These are phyloP conservation scores for Trichoderma harzianum DNA, from an alignment of 2,329 filamentous ascomycete genomes.

Conservation along the genomic window DNA sequence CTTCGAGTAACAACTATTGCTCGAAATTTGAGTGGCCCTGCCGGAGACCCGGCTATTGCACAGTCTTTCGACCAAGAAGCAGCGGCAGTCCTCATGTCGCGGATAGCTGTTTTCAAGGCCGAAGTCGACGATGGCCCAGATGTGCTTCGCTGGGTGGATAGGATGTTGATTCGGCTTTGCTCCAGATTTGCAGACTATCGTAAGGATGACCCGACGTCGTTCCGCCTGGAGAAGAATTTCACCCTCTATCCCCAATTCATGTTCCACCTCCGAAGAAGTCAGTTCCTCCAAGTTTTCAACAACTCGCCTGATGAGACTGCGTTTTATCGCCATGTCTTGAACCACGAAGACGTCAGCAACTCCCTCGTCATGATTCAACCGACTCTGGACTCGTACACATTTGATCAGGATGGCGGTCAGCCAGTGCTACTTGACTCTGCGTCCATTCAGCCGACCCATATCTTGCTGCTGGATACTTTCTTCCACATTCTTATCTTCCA, in stretches of 20 bases:
- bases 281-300: conserved; percentile 99
- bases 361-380: conserved; percentile 99
- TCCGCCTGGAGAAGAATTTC: conserved; percentile 97
- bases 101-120: conserved; percentile 97
- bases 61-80: conserved; percentile 99
- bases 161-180: conserved; percentile 96
- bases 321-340: conserved; percentile 96
- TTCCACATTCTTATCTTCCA: conserved; percentile 99
- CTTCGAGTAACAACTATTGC: conserved; percentile 93
- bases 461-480: conserved; percentile 94
- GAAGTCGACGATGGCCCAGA: conserved; percentile 99
- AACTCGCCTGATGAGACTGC: conserved; percentile 98
- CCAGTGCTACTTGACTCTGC: conserved; percentile 95
- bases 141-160: conserved; percentile 94
- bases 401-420: conserved; percentile 88
- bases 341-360: conserved; percentile 95
- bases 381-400: conserved; percentile 93
- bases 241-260: conserved; percentile 99
- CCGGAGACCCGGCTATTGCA: conserved; percentile 89
- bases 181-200: conserved; percentile 96
- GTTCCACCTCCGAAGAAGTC: conserved; percentile 96
- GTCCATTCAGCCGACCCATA: conserved; percentile 90
- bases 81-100: conserved; percentile 96
- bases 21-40: conserved; percentile 85
- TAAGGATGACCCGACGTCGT: conserved; percentile 96